Percentiles rank a stretch among this genome's conserved stretches.
phyloP scores from a whole-genome alignment of 768 basidiomycete genomes.

The Gelatoporia subvermispora region DNA sequence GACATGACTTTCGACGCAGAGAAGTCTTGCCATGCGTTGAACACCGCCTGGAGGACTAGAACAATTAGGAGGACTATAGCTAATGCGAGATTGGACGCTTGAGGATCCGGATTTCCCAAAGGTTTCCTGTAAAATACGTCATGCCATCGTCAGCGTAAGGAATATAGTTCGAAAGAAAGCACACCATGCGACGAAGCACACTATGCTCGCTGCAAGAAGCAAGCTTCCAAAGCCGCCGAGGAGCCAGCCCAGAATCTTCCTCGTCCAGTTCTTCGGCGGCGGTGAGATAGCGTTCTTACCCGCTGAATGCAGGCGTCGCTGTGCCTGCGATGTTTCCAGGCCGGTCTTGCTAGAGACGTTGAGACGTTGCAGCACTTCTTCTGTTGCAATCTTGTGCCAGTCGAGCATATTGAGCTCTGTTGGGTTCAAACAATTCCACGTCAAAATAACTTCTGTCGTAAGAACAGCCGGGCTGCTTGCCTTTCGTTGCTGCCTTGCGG shows the following conservation, averaged over 20 bases:
- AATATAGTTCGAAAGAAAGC: too few species aligned
- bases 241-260: conserved; percentile 35
- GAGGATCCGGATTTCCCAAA: conserved; percentile 49
- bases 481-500: too few species aligned
- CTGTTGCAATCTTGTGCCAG: background rate
- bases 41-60: conserved; percentile 35
- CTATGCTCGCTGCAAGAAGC: conserved; percentile 40
- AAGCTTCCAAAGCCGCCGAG: conserved; percentile 40
- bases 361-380: too few species aligned
- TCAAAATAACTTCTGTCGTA: too few species aligned
- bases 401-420: conserved; percentile 1
- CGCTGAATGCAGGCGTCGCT: conserved; percentile 36
- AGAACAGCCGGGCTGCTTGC: too few species aligned
- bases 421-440: too few species aligned
- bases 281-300: conserved; percentile 51
- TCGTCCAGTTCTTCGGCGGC: conserved; percentile 37
- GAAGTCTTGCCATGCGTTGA: conserved; percentile 57
- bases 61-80: conserved; percentile 49
- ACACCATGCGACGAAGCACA: conserved; percentile 52
- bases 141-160: background rate
- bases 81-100: conserved; percentile 50
- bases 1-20: conserved; percentile 52
- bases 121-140: conserved; percentile 54
- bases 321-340: conserved; percentile 44
- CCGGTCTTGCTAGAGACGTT: conserved; percentile 36